These are phyloP conservation scores for Metschnikowia dekortorum DNA, from an alignment of 805 yeast genomes.

Conservation along the genomic window DNA sequence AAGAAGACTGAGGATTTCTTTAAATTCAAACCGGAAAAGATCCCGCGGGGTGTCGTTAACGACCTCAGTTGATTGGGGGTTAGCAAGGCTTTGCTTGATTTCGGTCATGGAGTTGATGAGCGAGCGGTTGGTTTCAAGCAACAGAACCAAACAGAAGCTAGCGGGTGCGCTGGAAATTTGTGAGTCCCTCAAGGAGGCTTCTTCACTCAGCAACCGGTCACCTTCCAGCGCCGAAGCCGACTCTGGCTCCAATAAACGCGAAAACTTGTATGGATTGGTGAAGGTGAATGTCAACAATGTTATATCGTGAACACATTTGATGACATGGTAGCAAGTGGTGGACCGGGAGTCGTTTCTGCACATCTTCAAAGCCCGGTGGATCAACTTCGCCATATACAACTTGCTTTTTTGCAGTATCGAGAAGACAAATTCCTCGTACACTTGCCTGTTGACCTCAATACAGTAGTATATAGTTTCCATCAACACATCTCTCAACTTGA, in stretches of 20 bases:
- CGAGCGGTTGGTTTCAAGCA: not conserved
- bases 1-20: conserved; percentile 7
- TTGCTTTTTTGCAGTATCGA: conserved; percentile 9
- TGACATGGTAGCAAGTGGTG: conserved; percentile 9
- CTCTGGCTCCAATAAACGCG: conserved; percentile 5
- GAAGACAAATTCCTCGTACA: conserved; percentile 11
- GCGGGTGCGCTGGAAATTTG: not conserved
- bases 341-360: conserved; percentile 7
- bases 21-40: conserved; percentile 8
- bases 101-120: conserved; percentile 3
- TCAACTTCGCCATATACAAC: conserved; percentile 9
- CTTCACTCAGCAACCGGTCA: not conserved
- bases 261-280: conserved; percentile 14
- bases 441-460: conserved; percentile 9
- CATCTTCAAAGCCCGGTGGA: conserved; percentile 8
- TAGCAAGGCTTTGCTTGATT: not conserved
- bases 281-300: conserved; percentile 11
- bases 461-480: conserved; percentile 13
- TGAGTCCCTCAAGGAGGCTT: not conserved
- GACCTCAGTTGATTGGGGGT: not conserved
- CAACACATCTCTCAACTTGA: conserved; percentile 9
- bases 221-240: not conserved
- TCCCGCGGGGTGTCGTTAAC: conserved; percentile 11
- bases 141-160: not conserved
- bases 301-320: conserved; percentile 11